These are phyloP conservation scores for Vishniacozyma victoriae DNA, from an alignment of 768 basidiomycete species.

Conservation along the genomic window DNA sequence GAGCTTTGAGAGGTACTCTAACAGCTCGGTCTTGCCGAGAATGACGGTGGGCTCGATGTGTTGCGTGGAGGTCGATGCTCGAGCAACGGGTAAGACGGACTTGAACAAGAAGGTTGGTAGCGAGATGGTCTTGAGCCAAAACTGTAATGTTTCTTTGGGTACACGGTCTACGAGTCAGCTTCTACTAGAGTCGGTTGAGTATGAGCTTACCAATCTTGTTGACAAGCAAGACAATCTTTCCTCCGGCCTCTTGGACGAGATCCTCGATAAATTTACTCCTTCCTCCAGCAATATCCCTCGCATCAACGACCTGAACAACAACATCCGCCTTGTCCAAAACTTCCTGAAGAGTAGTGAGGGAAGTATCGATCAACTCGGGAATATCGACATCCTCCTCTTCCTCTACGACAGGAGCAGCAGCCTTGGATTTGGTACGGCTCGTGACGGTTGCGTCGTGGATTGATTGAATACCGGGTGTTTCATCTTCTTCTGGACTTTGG, in stretches of 20 bases:
- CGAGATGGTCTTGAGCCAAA: conserved; percentile 63
- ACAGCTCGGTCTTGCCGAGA: conserved; percentile 31
- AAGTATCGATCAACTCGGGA: conserved; percentile 59
- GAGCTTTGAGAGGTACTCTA: conserved; percentile 9
- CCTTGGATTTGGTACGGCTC: conserved; percentile 32
- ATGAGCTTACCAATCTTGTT: conserved; percentile 76
- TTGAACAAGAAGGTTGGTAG: conserved; percentile 68
- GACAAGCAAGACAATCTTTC: conserved; percentile 61
- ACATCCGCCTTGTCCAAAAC: conserved; percentile 75
- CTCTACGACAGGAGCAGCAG: conserved; percentile 26
- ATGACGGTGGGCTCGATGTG: conserved; percentile 12
- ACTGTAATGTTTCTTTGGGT: conserved; percentile 65
- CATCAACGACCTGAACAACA: conserved; percentile 73
- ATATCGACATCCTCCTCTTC: conserved; percentile 54
- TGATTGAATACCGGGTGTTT: conserved; percentile 42
- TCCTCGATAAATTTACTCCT: conserved; percentile 63
- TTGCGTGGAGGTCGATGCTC: conserved; percentile 10
- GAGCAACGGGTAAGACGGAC: conserved; percentile 49
- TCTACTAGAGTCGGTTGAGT: not conserved
- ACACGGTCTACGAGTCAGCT: conserved; percentile 58
- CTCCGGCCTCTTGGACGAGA: conserved; percentile 50
- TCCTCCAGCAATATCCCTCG: conserved; percentile 69
- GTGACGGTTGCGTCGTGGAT: conserved; percentile 11
- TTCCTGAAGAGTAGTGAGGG: conserved; percentile 58
- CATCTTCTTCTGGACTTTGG: conserved; percentile 52